These are phyloP conservation scores for Eucalyptus pumila DNA, from an alignment of 345 rosid genomes.

Conservation along the genomic window DNA sequence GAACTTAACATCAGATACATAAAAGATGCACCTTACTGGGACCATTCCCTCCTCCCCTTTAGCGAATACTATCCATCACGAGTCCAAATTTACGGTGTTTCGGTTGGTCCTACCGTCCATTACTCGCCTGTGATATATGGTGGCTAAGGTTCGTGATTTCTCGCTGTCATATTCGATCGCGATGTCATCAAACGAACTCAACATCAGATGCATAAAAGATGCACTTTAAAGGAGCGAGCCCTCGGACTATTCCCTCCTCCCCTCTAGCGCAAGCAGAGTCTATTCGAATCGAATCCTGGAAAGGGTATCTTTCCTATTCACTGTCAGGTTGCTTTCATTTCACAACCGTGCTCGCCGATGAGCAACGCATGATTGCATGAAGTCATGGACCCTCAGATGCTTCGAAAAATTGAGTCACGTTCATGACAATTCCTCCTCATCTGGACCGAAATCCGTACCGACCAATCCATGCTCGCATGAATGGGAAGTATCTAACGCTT, in stretches of 20 bases:
- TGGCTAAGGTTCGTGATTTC: not conserved
- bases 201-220: not conserved
- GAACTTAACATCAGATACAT: not conserved
- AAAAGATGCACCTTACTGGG: not conserved
- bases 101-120: not conserved
- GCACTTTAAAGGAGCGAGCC: not conserved
- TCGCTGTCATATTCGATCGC: not conserved
- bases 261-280: not conserved
- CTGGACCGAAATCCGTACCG: not conserved
- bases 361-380: not conserved
- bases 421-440: not conserved
- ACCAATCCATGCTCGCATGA: not conserved
- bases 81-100: not conserved
- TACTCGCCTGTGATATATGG: not conserved
- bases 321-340: not conserved
- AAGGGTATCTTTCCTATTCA: not conserved
- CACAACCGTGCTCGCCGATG: not conserved
- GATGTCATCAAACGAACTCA: not conserved
- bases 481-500: not conserved
- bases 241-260: not conserved
- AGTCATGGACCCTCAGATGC: not conserved
- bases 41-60: not conserved
- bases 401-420: not conserved
- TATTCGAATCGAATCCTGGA: not conserved
- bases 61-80: not conserved